phyloP scores from a whole-genome alignment of 1,139 yeast species.

The Debaryomycetaceae sp. region DNA sequence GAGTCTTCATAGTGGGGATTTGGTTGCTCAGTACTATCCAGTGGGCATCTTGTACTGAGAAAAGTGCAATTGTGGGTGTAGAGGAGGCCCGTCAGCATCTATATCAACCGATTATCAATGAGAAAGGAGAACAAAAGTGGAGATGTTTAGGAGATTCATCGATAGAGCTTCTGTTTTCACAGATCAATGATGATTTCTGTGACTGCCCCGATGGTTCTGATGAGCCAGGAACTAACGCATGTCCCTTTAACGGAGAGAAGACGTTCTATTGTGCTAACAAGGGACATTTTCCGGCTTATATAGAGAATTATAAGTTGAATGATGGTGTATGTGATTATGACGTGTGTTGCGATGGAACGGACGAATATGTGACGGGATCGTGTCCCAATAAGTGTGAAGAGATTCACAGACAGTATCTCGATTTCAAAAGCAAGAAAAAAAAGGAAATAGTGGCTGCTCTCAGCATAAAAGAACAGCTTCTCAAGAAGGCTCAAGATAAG shows the following conservation, averaged over 20 bases:
- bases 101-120: constrained; percentile 49
- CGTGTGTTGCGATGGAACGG: constrained; percentile 92
- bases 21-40: not conserved
- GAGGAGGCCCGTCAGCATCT: constrained; percentile 37
- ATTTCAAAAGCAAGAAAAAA: constrained; percentile 13
- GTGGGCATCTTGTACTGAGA: not conserved
- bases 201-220: constrained; percentile 99
- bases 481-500: constrained; percentile 23
- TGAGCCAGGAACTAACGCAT: constrained; percentile 94
- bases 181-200: constrained; percentile 84
- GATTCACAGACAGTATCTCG: constrained; percentile 28
- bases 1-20: not conserved
- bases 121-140: constrained; percentile 48
- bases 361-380: constrained; percentile 50
- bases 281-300: constrained; percentile 59
- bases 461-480: constrained; percentile 15
- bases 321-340: constrained; percentile 95
- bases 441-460: constrained; percentile 22
- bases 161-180: constrained; percentile 53
- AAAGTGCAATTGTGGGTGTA: constrained; percentile 22
- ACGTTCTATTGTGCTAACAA: constrained; percentile 73
- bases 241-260: constrained; percentile 41
- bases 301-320: constrained; percentile 63
- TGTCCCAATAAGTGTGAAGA: constrained; percentile 63
- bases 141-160: constrained; percentile 65